Evolutionary conservation across 1,284 basidiomycete species (phyloP), one percentile per base, ranked within the genome.

Genomic region (Melanopsichium pennsylvanicum): DNA sequence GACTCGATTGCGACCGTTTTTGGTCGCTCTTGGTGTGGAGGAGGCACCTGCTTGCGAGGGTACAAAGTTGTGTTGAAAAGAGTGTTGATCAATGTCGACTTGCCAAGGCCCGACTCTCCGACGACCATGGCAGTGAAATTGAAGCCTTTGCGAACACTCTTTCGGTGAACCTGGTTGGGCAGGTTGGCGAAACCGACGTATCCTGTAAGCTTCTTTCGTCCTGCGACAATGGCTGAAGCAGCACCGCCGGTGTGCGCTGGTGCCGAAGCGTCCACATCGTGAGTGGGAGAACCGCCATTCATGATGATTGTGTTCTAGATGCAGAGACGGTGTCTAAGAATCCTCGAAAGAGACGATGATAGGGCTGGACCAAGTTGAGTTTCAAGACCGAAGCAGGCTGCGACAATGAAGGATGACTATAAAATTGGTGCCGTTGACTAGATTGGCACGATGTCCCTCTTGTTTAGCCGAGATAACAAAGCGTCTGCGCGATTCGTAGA

Each of bases 161-260:
- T 72, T 27, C 78, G 70, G 61, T 80, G 78, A 34, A 78, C 72
- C 70, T 80, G 78, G 55, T 80, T 80, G 40, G 78, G 78, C 41
- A 80, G 56, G 58, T 80, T 80, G 54, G 76, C 76, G 52, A 80
- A 80, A 19, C 78, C 78, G 41, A 80, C 78, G 57, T 79, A 80
- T 61, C 72, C 76, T 22, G 57, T 77, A n/a, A 80, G 57, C 61
- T 80, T 79, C 61, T 68, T 68, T 23, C 63, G 57, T 5, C 57
- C 63, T 27, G 57, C 44, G 16, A 48, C 47, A 7, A 52, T 37
- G 16, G 47, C 42, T 11, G 47, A 16, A 5, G 40, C 52, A n/a
- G 37, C 42, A 29, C 39, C 27, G 36, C 23, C 35, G 21, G 32
- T 27, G 15, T 44, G 38, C 4, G 57, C 43, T 55, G 42, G 32